Conservation (phyloP, 2,329 filamentous ascomycete genomes). For the Fusarium sp. region DNA sequence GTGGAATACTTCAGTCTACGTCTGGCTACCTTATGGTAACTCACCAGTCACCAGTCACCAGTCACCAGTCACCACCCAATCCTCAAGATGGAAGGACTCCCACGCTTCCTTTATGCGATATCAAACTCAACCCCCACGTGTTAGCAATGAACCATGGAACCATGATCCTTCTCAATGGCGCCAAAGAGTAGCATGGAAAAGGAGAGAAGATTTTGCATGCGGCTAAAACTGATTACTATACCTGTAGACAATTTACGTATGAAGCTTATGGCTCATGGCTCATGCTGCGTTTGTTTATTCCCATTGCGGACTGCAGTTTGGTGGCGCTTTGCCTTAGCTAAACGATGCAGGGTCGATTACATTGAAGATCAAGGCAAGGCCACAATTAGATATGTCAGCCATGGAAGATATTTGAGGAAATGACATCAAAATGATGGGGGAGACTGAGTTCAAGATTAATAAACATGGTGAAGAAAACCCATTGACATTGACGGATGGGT, state of each 20-base stretch:
- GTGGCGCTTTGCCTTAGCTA: slow-evolving; percentile 16
- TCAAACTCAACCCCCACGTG: slow-evolving; percentile 27
- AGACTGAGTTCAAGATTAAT: not conserved
- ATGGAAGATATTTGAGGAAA: not conserved
- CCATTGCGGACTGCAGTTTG: not conserved
- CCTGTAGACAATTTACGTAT: not conserved
- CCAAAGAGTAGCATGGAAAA: slow-evolving; percentile 9
- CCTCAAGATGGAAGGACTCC: not conserved
- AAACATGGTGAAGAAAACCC: not conserved
- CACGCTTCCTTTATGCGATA: slow-evolving; percentile 16
- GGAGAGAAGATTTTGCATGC: slow-evolving; percentile 13
- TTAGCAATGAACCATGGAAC: slow-evolving; percentile 22
- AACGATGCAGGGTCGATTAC: not conserved
- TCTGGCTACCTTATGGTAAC: slow-evolving; percentile 1
- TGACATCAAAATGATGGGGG: not conserved
- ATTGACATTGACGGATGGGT: no score
- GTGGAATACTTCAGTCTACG: slow-evolving; percentile 15
- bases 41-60: not conserved
- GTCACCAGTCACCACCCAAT: no score
- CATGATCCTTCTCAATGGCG: slow-evolving; percentile 24
- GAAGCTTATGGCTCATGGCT: not conserved
- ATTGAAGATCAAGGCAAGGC: not conserved
- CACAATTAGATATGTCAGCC: not conserved
- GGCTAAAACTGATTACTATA: not conserved
- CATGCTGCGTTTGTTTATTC: not conserved